Evolutionary conservation across 768 basidiomycete species (phyloP).

Genomic region (Serendipita sp.): DNA sequence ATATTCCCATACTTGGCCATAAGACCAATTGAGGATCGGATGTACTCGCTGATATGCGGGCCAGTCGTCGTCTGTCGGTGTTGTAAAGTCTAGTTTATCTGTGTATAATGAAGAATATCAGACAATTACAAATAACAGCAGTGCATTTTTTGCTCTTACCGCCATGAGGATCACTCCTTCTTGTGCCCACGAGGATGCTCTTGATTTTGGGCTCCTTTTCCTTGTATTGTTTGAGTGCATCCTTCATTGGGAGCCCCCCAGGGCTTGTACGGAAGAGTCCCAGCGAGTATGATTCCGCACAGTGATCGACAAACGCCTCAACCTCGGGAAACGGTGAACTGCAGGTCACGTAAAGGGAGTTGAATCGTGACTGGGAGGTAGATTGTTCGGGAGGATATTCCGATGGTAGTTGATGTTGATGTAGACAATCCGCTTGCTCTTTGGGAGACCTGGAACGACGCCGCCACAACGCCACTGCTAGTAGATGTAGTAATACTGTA

Average conservation of each 20-base stretch:
- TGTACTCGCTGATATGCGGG: conserved; percentile 80
- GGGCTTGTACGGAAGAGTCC: conserved; percentile 53
- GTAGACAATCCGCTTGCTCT: conserved; percentile 9
- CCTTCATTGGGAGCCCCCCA: conserved; percentile 59
- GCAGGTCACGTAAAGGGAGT: conserved; percentile 71
- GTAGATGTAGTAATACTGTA: conserved; percentile 86
- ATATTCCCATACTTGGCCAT: conserved; percentile 79
- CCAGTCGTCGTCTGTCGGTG: conserved; percentile 81
- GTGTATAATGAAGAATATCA: not conserved
- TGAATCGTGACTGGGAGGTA: conserved; percentile 14
- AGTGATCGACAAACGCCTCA: conserved; percentile 64
- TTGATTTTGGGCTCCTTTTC: conserved; percentile 43
- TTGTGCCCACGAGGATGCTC: conserved; percentile 78
- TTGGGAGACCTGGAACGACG: conserved; percentile 20
- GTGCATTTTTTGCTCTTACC: conserved; percentile 32
- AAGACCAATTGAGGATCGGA: conserved; percentile 92
- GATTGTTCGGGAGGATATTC: conserved; percentile 6
- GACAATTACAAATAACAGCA: not conserved
- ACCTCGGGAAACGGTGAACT: conserved; percentile 74
- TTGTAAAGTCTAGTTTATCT: conserved; percentile 58
- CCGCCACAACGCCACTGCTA: conserved; percentile 42
- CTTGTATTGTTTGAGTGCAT: conserved; percentile 61
- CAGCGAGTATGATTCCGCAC: conserved; percentile 47
- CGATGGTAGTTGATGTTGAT: conserved; percentile 14
- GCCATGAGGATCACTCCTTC: conserved; percentile 84